Base-by-base conservation (phyloP, 2,329 filamentous ascomycete genomes). In the Lachnellula suecica region DNA sequence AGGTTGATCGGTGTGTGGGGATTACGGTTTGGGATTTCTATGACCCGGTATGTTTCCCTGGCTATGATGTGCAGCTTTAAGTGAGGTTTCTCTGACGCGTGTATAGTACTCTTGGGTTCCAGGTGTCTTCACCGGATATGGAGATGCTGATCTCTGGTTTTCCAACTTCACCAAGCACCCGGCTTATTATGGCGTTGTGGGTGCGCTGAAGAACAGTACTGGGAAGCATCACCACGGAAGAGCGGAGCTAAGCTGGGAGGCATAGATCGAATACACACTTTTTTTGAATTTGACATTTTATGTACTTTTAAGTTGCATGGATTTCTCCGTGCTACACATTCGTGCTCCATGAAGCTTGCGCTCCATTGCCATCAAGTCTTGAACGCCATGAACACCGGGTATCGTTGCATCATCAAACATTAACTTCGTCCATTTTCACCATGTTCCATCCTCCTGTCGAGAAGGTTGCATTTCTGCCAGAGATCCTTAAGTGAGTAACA, bases 1-100 rank as follows among this genome's bases (percentile, higher is more conserved):
- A 61, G 4, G 56, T 60, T 13, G 45, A 58, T 10, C 43, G 50
- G 4, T 66, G 64, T 54, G 56, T 66, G 2, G 64, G 64, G 7
- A 46, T 65, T 22, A 66, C 63, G 2, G 59, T 66, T 4, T 66
- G 64, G 64, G 63, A 64, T 57, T 65, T 62, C 40, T 58, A 55
- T 51, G 64, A 66, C 41, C 59, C 60, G 11, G 56, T 76, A 73
- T 51, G 51, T 51, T 48, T n/a, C n/a, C n/a, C n/a, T n/a, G n/a
- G n/a, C n/a, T n/a, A n/a, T n/a, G n/a, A n/a, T n/a, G n/a, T n/a
- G n/a, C n/a, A n/a, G n/a, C n/a, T n/a, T n/a, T n/a, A n/a, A n/a
- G n/a, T n/a, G n/a, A n/a, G n/a, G n/a, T n/a, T n/a, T n/a, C n/a
- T n/a, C n/a, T n/a, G n/a, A n/a, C n/a, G n/a, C n/a, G n/a, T n/a